These are phyloP conservation scores for Wilhelminamyces savonicus DNA, from an alignment of 805 yeast species.

Conservation along the genomic window DNA sequence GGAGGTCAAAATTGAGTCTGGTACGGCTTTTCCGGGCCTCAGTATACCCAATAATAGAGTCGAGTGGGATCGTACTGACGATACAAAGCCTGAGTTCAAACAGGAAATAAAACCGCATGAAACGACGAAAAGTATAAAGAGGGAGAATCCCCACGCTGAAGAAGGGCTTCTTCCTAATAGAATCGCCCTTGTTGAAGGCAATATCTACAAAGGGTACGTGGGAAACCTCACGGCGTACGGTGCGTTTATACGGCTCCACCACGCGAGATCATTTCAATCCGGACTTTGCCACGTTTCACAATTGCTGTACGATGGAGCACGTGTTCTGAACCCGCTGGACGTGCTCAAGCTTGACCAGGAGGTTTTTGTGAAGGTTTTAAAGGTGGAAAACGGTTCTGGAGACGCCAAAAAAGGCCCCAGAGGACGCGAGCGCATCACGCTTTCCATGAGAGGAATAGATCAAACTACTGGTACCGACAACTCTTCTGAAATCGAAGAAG, in stretches of 20 bases:
- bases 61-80: not conserved
- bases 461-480: conserved; percentile 55
- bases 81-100: conserved; percentile 2
- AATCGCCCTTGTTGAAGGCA: conserved; percentile 26
- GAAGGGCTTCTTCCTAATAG: not conserved
- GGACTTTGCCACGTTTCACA: conserved; percentile 81
- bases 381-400: conserved; percentile 16
- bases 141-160: conserved; percentile 1
- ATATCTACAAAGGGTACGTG: conserved; percentile 57
- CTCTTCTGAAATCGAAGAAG: conserved; percentile 12
- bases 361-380: conserved; percentile 57
- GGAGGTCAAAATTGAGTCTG: not conserved
- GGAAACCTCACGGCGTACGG: conserved; percentile 63
- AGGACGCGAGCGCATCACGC: conserved; percentile 34
- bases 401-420: conserved; percentile 24
- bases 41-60: not conserved
- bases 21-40: no score
- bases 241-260: conserved; percentile 57
- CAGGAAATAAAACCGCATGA: not conserved
- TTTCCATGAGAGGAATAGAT: conserved; percentile 68
- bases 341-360: conserved; percentile 49
- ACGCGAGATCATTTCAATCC: conserved; percentile 23
- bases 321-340: conserved; percentile 54
- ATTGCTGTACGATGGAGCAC: conserved; percentile 38
- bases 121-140: not conserved